Base-by-base conservation (phyloP, 176 grass and related monocot species). In the Rhynchospora tenuis region DNA sequence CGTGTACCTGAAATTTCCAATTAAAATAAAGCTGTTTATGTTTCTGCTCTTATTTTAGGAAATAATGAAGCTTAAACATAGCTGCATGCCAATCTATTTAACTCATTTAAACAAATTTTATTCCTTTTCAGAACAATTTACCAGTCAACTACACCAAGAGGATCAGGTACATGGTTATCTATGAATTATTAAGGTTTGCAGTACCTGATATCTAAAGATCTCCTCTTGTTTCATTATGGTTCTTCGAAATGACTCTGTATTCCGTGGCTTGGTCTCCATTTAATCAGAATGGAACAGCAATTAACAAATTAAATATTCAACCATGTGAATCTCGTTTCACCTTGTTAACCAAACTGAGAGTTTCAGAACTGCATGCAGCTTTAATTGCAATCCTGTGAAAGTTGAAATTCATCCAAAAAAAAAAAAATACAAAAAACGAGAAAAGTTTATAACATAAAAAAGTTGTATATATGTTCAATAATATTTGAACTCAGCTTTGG, bases 131-230 rank as follows among this genome's bases (percentile, higher is more conserved):
- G 24, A 77, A 55, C 46, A 6, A 45, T 55, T 23, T 76, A 76
- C 73, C 48, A 55, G 24, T 76, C 24, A 17, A 55, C 14, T 45
- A 42, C 50, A 28, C 23, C 24, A 16, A 12, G 23, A 76, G 45
- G 31, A 3, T 33, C 31, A 33, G 59, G 59, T 61, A 61, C 24
- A 28, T 56, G 44, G 12, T 73, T 9, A 5, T 73, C 9, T 73
- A 24, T 61, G 19, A 42, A 72, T 9, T 45, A n/a, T 61, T 13
- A 44, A 64, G 17, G 29, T 81, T 81, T 62, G 31, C 48, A 69
- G 74, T 86, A 98, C 95, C 95, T 94, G 92, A 51, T 91, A 78
- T 91, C 87, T 92, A 73, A 98, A 98, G 83, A 91, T 80, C 46
- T 92, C 83, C 57, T 98, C 89, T 67, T 94, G 92, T 38, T 91